Evolutionary conservation across 2,329 filamentous ascomycete genomes (phyloP).

Genomic region (Cladosporium sp.): DNA sequence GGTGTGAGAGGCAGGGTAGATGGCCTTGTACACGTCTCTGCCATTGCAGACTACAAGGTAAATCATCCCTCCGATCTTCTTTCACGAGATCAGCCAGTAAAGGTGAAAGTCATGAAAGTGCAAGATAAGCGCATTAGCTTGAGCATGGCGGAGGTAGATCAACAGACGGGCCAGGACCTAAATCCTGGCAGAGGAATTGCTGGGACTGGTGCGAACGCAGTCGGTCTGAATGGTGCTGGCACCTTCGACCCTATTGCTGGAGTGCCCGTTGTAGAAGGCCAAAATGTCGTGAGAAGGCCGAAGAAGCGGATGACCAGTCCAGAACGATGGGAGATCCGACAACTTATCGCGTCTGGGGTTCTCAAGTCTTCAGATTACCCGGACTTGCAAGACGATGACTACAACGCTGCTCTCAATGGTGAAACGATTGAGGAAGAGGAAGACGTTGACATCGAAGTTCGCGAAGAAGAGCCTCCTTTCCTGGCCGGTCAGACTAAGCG

Average conservation of each 20-base stretch:
- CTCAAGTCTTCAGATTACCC: constrained; percentile 91
- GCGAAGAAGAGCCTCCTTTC: constrained; percentile 95
- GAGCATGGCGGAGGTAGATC: constrained; percentile 97
- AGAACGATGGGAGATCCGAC: constrained; percentile 95
- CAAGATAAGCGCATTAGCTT: constrained; percentile 78
- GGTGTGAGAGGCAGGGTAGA: constrained; percentile 85
- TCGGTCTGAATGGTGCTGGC: constrained; percentile 65
- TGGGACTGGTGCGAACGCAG: constrained; percentile 85
- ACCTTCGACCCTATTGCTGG: constrained; percentile 52
- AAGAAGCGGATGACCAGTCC: constrained; percentile 95
- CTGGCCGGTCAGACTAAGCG: constrained; percentile 94
- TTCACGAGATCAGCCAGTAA: constrained; percentile 74
- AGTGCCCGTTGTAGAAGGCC: constrained; percentile 59
- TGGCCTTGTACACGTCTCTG: constrained; percentile 89
- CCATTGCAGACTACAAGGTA: constrained; percentile 79
- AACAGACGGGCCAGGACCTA: constrained; percentile 78
- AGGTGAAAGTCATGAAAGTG: constrained; percentile 87
- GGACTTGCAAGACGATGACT: constrained; percentile 81
- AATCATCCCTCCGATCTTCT: constrained; percentile 90
- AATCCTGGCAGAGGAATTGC: constrained; percentile 75
- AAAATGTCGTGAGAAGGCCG: constrained; percentile 53
- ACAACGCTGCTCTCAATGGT: constrained; percentile 79
- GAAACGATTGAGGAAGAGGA: constrained; percentile 91
- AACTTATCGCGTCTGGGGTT: constrained; percentile 91
- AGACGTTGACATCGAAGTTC: constrained; percentile 94